A percentile compares a stretch with the other conserved stretches of the same genome.
Evolutionary conservation across 208 protist genomes (phyloP).

Genomic region (Herpetomonas tarakana): DNA sequence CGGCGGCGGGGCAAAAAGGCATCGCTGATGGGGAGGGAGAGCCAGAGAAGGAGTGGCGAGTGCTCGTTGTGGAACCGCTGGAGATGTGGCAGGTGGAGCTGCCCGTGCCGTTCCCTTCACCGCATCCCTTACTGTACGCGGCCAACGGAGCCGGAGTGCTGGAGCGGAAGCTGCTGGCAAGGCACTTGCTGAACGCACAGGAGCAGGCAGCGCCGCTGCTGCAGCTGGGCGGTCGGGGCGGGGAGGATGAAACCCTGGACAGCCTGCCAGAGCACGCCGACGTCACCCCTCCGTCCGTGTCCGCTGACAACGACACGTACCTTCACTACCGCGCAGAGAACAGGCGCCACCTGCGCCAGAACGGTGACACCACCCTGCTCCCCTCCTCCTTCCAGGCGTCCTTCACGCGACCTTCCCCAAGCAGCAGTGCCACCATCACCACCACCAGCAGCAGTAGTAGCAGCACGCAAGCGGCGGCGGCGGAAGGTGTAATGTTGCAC

Average conservation of each 20-base stretch:
- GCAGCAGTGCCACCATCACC: not conserved
- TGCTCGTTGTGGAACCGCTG: constrained; percentile 72
- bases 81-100: constrained; percentile 21
- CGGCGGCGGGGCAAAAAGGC: constrained; percentile 21
- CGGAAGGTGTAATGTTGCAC: constrained; percentile 6
- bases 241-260: not conserved
- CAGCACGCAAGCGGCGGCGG: not conserved
- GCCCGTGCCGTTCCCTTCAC: constrained; percentile 46
- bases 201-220: not conserved
- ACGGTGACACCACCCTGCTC: constrained; percentile 64
- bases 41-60: constrained; percentile 30
- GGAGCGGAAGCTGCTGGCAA: not conserved
- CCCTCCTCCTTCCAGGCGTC: not conserved
- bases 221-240: too few relatives aligned
- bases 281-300: not conserved
- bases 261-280: too few relatives aligned
- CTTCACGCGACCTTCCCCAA: not conserved
- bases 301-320: not conserved
- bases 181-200: not conserved
- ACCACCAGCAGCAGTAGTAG: not conserved
- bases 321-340: constrained; percentile 3
- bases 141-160: constrained; percentile 1
- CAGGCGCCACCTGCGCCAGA: constrained; percentile 52
- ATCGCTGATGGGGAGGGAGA: constrained; percentile 14
- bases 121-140: constrained; percentile 56